Base-by-base conservation (phyloP, 169 alveolate species). In the Cryptosporidium sp. region DNA sequence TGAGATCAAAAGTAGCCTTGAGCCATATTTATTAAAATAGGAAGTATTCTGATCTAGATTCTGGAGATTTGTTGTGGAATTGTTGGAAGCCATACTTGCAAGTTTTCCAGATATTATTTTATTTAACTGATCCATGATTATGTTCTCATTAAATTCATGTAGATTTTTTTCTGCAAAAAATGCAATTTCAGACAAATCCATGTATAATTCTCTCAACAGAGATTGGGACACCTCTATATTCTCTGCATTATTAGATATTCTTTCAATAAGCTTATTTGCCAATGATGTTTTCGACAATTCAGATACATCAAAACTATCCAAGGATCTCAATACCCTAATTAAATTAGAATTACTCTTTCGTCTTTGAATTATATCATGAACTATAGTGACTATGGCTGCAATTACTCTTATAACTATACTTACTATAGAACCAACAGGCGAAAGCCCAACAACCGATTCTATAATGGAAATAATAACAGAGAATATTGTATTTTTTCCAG, bases 361-460 rank as follows among this genome's bases (percentile, higher is more conserved):
- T 45, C 45, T 80, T 29, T 62, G 73, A 41, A 80, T 65, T 7
- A 80, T 35, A 10, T 80, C 89, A 80, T 45, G 52, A 59, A 80
- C 26, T 26, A 80, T 26, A 12, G 89, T 62, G 0, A 80, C 75
- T 26, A 80, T 80, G 23, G 89, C 89, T 29, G 89, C 73, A 43
- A 80, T 80, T 41, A 80, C 75, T 59, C 89, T 69, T 3, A 80
- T 80, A 80, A 80, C 31, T 16, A 65, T 21, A 12, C 29, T 65
- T 14, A 80, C 67, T 14, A 80, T 65, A 18, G 75, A 37, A 8
- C 89, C 89, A 39, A 80, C 62, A 1, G 89, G 89, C 14, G 89
- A 26, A 29, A 45, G 18, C 18, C 89, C 89, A 5, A 80, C 16
- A 61, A 65, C 48, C 10, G 75, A 41, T 31, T 80, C 89, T 58